Evolutionary conservation across 2,329 filamentous ascomycete species (phyloP), one percentile per base, ranked within the genome.

Genomic region (Ophiostoma ips): DNA sequence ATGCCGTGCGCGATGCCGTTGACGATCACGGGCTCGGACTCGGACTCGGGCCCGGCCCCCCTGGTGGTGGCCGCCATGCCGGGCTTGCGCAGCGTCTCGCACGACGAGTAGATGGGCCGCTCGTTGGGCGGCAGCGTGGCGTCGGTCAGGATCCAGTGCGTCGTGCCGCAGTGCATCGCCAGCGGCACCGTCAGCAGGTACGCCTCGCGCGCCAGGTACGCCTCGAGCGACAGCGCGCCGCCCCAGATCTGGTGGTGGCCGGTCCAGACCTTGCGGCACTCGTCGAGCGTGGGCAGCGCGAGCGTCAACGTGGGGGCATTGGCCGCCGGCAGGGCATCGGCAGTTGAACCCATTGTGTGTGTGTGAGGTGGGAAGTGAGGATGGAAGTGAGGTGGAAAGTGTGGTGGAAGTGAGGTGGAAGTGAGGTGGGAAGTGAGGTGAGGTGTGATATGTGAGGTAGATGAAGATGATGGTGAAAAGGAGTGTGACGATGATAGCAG

Each of bases 1-100:
- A 94, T 75, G 5, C 84, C 87, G 65, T 94, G 82, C 15, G 78
- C 77, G 10, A 79, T 67, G 2, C 73, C 76, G 43, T 86, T 78
- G 13, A 55, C 49, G 2, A n/a, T 24, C 19, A 50, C 33, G 3
- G 41, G 16, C 19, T 18, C 37, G 19, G 44, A 2, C 12, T 28
- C n/a, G n/a, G n/a, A n/a, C n/a, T n/a, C n/a, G n/a, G n/a, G n/a
- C n/a, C n/a, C n/a, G n/a, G n/a, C n/a, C n/a, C n/a, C n/a, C n/a
- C n/a, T n/a, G n/a, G n/a, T n/a, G n/a, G n/a, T n/a, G n/a, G 6
- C 60, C 58, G 33, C 65, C 59, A 35, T 57, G 5, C 76, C 75
- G 30, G 68, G 69, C 63, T 84, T 84, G 53, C 72, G 71, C 48
- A 82, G 68, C 10, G 75, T 75, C 63, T 85, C 81, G 61, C 79